These are phyloP conservation scores for Iberis amara DNA, from an alignment of 441 rosid species.

Conservation along the genomic window DNA sequence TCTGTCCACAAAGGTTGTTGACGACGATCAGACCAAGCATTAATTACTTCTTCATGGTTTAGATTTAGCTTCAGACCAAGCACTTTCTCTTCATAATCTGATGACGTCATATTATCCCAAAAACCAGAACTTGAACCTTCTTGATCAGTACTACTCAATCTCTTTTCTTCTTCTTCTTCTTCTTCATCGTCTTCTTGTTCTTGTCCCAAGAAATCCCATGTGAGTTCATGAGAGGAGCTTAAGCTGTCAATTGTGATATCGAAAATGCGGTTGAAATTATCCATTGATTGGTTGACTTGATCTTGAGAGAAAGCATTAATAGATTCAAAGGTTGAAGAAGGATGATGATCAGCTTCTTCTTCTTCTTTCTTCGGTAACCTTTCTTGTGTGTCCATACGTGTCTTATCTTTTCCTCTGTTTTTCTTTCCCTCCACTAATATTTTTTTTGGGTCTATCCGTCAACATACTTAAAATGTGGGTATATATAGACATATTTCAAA, in stretches of 20 bases:
- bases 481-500: not conserved
- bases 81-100: constrained; percentile 33
- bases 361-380: constrained; percentile 57
- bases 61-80: constrained; percentile 51
- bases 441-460: constrained; percentile 5
- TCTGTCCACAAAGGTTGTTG: constrained; percentile 43
- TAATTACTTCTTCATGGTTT: constrained; percentile 68
- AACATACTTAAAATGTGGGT: constrained; percentile 11
- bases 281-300: constrained; percentile 25
- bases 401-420: constrained; percentile 25
- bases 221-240: constrained; percentile 37
- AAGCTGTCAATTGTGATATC: constrained; percentile 36
- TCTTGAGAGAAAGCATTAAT: constrained; percentile 8
- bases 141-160: constrained; percentile 28
- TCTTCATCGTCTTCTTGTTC: constrained; percentile 29
- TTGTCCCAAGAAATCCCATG: constrained; percentile 25
- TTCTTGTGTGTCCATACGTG: constrained; percentile 34
- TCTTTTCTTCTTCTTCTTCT: constrained; percentile 14
- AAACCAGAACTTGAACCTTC: constrained; percentile 33
- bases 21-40: constrained; percentile 73
- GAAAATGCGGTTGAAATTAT: constrained; percentile 39
- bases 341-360: constrained; percentile 28
- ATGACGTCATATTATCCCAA: constrained; percentile 27
- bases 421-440: constrained; percentile 4
- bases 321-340: constrained; percentile 26